Base-by-base conservation (phyloP, 1,284 basidiomycete species). In the Cutaneotrichosporon cutaneum region DNA sequence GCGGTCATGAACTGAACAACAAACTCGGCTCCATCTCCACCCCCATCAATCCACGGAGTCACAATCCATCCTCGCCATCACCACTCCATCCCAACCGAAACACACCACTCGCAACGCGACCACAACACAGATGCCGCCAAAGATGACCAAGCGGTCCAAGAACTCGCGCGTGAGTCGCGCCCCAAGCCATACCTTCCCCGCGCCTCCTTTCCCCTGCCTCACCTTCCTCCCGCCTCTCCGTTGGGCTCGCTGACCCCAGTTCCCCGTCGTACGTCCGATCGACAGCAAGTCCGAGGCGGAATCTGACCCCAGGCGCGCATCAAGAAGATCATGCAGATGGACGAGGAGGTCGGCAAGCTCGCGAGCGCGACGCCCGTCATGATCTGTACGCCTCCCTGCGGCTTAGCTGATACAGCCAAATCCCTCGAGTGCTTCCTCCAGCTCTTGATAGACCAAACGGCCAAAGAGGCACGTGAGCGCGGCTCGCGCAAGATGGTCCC, bases 321-420 rank as follows among this genome's bases (percentile, higher is more conserved):
- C 82, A 99, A 98, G 85, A 93, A 94, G 83, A 97, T 99, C 65
- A 99, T 99, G 92, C 95, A 99, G 82, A 94, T 95, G 77, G 95
- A 99, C 77, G 96, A 99, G 76, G 95, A 99, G 77, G 95, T 99
- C 18, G 95, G 96, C 60, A 99, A 99, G 80, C 92, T 99, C 21
- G 94, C 96, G 1, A 92, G 94, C 74, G 94, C 93, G 16, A 97
- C 95, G 5, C 96, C 96, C 0, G 87, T 99, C 62, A 90, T 97
- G 66, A 96, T 99, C 71, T 99, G 96, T 98, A 75, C 79, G 92
- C 58, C 22, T 13, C 11, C 2, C 13, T 14, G 14, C 21, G 3
- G 11, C 4, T 13, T 3, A 24, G 14, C 60, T 65, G 53, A 44
- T 51, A 7, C 76, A 99, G 95, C 96, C 5, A 98, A 98, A 83